Evolutionary conservation across 768 basidiomycete genomes (phyloP).

Genomic region (Omphalotus guepiniiformis): DNA sequence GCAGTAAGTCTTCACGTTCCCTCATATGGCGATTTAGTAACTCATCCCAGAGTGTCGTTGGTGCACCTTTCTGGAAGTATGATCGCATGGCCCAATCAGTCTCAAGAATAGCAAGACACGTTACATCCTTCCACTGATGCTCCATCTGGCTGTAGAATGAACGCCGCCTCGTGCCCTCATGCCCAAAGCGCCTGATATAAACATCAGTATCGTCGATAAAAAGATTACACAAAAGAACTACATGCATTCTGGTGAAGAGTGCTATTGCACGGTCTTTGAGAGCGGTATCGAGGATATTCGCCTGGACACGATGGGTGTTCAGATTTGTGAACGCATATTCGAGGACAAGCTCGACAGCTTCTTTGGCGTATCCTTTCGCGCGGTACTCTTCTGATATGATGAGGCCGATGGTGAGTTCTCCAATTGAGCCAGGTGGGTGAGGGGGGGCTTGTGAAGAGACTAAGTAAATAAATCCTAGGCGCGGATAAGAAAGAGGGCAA

Average conservation of each 20-base stretch:
- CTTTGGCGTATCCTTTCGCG: slow-evolving; percentile 38
- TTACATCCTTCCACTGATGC: slow-evolving; percentile 53
- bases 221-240: slow-evolving; percentile 4
- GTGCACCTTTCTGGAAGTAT: slow-evolving; percentile 24
- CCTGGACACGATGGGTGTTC: slow-evolving; percentile 49
- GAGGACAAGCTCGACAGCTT: slow-evolving; percentile 42
- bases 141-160: slow-evolving; percentile 44
- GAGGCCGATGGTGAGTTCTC: slow-evolving; percentile 58
- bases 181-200: slow-evolving; percentile 45
- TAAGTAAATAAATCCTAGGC: slow-evolving; percentile 43
- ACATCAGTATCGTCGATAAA: background rate
- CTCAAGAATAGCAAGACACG: slow-evolving; percentile 55
- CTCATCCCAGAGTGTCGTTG: slow-evolving; percentile 56
- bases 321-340: slow-evolving; percentile 42
- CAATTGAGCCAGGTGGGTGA: slow-evolving; percentile 17
- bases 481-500: too few species aligned
- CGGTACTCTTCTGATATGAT: slow-evolving; percentile 35
- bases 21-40: slow-evolving; percentile 51
- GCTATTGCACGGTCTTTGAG: slow-evolving; percentile 38
- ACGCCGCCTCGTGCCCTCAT: slow-evolving; percentile 61
- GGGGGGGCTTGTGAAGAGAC: slow-evolving; percentile 23
- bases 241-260: slow-evolving; percentile 44
- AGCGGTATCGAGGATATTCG: slow-evolving; percentile 40
- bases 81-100: slow-evolving; percentile 51
- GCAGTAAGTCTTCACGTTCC: slow-evolving; percentile 53